A percentile compares a stretch with the other conserved stretches of the same genome.
Conservation (phyloP, 2,329 filamentous ascomycete genomes). For the Talaromyces marneffei region DNA sequence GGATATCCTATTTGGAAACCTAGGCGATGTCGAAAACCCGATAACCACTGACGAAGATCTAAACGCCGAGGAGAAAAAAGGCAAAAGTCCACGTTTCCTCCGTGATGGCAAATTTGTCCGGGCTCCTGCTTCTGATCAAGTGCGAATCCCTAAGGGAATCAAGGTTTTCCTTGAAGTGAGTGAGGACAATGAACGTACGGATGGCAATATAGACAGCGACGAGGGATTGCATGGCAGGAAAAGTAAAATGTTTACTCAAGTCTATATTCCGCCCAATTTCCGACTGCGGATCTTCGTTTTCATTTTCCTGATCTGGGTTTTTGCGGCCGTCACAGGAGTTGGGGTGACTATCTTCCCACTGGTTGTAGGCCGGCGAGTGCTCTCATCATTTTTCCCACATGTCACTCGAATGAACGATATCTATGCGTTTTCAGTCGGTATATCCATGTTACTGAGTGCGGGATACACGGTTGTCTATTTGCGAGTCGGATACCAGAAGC, state of each 20-base stretch:
- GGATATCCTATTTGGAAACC: slow-evolving; percentile 29
- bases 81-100: slow-evolving; percentile 47
- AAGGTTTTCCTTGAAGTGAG: slow-evolving; percentile 74
- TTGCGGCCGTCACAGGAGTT: slow-evolving; percentile 82
- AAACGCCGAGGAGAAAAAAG: slow-evolving; percentile 36
- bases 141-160: slow-evolving; percentile 81
- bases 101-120: slow-evolving; percentile 78
- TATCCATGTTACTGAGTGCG: slow-evolving; percentile 69
- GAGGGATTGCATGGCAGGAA: slow-evolving; percentile 56
- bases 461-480: slow-evolving; percentile 57
- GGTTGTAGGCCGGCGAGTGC: slow-evolving; percentile 73
- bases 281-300: slow-evolving; percentile 73
- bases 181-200: slow-evolving; percentile 59
- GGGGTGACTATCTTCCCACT: slow-evolving; percentile 80
- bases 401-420: slow-evolving; percentile 83
- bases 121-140: slow-evolving; percentile 90
- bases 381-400: slow-evolving; percentile 64
- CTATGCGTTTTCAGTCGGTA: slow-evolving; percentile 87
- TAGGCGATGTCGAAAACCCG: slow-evolving; percentile 34
- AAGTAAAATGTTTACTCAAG: slow-evolving; percentile 60
- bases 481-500: slow-evolving; percentile 19
- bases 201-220: slow-evolving; percentile 51
- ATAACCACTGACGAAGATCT: slow-evolving; percentile 30
- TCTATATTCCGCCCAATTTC: slow-evolving; percentile 83
- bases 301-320: slow-evolving; percentile 85